Conservation (phyloP, 1,284 basidiomycete species). For the Cutaneotrichosporon dermatis region DNA sequence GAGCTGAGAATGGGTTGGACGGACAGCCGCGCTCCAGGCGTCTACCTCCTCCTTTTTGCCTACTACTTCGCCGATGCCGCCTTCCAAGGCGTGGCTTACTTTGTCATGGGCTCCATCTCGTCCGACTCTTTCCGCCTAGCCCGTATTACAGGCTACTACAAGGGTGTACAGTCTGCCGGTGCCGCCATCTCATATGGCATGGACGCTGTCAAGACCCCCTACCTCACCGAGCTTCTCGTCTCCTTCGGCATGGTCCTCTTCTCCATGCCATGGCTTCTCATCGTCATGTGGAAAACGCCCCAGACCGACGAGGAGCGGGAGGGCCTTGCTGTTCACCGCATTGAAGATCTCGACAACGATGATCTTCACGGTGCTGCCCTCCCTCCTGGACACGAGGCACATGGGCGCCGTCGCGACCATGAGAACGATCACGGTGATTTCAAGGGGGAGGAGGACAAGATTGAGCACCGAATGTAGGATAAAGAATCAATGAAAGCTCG, state of each 20-base stretch:
- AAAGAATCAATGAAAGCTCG: too few species aligned
- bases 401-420: too few species aligned
- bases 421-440: too few species aligned
- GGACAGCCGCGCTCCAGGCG: background rate
- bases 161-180: constrained; percentile 46
- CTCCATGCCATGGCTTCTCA: too few species aligned
- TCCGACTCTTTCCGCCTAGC: constrained; percentile 40
- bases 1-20: background rate
- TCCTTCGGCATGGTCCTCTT: constrained; percentile 32
- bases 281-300: too few species aligned
- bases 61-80: constrained; percentile 43
- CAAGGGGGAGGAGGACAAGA: too few species aligned
- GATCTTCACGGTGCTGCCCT: too few species aligned
- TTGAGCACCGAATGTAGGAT: too few species aligned
- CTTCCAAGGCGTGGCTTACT: constrained; percentile 46
- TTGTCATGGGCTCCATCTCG: constrained; percentile 28
- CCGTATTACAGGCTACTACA: constrained; percentile 46
- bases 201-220: constrained; percentile 50
- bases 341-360: too few species aligned
- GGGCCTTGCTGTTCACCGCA: too few species aligned
- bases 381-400: too few species aligned
- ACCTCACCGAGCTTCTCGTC: constrained; percentile 34
- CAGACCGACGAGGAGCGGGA: too few species aligned
- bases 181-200: constrained; percentile 52
- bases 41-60: constrained; percentile 17